Evolutionary conservation across 1,284 basidiomycete species (phyloP), one percentile per base, ranked within the genome.

Genomic region (Melampsora occidentalis): DNA sequence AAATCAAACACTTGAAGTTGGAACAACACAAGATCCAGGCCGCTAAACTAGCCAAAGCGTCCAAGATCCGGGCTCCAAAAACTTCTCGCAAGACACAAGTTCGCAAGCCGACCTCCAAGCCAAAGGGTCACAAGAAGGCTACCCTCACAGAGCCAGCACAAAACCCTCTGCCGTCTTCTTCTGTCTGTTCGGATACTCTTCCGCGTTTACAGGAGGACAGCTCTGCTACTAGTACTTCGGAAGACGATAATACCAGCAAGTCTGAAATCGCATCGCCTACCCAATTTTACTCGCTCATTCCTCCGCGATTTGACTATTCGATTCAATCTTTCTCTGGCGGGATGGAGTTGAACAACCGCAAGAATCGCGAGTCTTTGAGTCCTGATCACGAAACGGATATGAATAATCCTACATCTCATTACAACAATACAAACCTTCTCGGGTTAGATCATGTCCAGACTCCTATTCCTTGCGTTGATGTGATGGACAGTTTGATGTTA

Each of bases 231-330:
- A 33, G 28, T 35, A 33, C 62, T 31, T 64, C 62, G 62, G 62
- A 64, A 64, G 62, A 39, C 62, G 35, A 39, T 28, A 64, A 39
- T 35, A 64, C 62, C 18, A 64, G 62, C 62, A 64, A 64, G 20
- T 64, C 62, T 64, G 62, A 64, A 20, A 28, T 31, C 2, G n/a
- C 62, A 35, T 64, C 62, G 20, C 62, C 62, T 33, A 39, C 62
- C 12, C 28, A 33, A 35, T 64, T 33, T 20, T 39, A 64, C n/a
- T 31, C 62, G 18, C 53, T 20, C 5, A 9, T 57, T 57, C 53
- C 53, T 57, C 53, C 53, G 1, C 53, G 28, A 57, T 57, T 57
- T 14, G 53, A 57, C 28, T 57, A 57, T 57, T 22, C n/a, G n/a
- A 22, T 57, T 2, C 53, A 57, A 57, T n/a, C 53, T n/a, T 57